Evolutionary conservation across 2,329 filamentous ascomycete species (phyloP).

Genomic region (Hirsutella minnesotensis): DNA sequence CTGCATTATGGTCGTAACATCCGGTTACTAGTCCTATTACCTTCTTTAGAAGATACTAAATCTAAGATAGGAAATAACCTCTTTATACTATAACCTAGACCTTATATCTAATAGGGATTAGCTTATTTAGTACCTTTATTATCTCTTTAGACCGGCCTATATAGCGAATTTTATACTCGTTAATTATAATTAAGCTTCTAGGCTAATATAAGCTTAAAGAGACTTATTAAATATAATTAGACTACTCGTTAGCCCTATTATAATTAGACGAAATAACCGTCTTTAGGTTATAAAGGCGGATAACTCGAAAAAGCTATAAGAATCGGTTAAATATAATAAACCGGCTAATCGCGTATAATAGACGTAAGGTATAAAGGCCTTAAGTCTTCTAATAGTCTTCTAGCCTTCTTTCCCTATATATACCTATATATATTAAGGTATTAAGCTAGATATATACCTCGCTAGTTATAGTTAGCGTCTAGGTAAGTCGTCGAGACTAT

Average conservation of each 20-base stretch:
- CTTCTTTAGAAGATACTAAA: neutral
- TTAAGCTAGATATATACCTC: neutral
- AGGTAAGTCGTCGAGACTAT: neutral
- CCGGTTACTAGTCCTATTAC: too few relatives aligned
- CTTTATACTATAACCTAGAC: neutral
- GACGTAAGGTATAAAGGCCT: neutral
- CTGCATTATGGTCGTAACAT: too few relatives aligned
- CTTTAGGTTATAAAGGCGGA: too few relatives aligned
- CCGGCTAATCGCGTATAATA: too few relatives aligned
- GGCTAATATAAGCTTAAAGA: neutral
- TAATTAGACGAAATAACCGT: too few relatives aligned
- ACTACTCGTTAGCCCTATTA: neutral
- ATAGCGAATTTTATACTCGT: neutral
- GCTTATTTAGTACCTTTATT: neutral
- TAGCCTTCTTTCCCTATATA: neutral
- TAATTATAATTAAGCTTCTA: neutral
- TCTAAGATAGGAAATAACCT: neutral
- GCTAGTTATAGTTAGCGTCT: neutral
- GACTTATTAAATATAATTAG: neutral
- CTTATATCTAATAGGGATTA: neutral
- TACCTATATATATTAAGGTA: neutral
- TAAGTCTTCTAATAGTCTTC: neutral
- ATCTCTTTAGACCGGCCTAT: neutral
- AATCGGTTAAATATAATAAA: too few relatives aligned
- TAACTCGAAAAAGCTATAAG: too few relatives aligned